Conservation (phyloP, 2,329 filamentous ascomycete genomes). For the Talaromyces piceae region DNA sequence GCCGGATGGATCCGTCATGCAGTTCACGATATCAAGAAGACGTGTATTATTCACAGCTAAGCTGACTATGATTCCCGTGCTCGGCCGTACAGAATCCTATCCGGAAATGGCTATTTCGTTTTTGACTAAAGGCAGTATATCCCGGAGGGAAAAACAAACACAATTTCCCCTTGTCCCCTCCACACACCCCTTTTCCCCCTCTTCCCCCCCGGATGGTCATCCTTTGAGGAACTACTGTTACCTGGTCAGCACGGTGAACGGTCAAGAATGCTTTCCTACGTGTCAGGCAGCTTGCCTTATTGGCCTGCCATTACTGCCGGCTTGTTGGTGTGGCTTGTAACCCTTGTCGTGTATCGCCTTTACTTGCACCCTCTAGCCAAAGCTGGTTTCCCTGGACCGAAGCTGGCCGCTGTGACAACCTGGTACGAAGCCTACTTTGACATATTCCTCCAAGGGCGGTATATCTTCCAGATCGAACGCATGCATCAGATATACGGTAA, state of each 20-base stretch:
- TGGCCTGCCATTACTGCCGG: background rate
- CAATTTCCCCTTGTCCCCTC: background rate
- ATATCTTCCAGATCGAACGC: conserved; percentile 21
- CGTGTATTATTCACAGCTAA: background rate
- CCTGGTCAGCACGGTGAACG: background rate
- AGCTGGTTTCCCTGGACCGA: conserved; percentile 16
- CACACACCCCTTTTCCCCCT: no score
- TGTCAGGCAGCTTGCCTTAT: background rate
- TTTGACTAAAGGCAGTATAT: background rate
- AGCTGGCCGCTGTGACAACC: conserved; percentile 15
- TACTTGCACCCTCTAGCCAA: conserved; percentile 16
- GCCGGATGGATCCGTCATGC: background rate
- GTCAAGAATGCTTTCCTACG: background rate
- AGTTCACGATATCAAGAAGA: background rate
- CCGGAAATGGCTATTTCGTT: background rate
- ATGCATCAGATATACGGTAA: conserved; percentile 27
- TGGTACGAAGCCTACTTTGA: conserved; percentile 21
- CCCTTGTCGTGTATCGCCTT: conserved; percentile 14
- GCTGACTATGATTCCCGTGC: background rate
- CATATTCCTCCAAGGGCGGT: conserved; percentile 18
- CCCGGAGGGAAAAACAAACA: background rate
- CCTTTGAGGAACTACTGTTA: background rate
- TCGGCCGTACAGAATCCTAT: background rate
- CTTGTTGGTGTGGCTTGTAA: conserved; percentile 3
- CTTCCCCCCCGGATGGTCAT: no score